Base-by-base conservation (phyloP, 768 basidiomycete genomes). In the Suillus variegatus region DNA sequence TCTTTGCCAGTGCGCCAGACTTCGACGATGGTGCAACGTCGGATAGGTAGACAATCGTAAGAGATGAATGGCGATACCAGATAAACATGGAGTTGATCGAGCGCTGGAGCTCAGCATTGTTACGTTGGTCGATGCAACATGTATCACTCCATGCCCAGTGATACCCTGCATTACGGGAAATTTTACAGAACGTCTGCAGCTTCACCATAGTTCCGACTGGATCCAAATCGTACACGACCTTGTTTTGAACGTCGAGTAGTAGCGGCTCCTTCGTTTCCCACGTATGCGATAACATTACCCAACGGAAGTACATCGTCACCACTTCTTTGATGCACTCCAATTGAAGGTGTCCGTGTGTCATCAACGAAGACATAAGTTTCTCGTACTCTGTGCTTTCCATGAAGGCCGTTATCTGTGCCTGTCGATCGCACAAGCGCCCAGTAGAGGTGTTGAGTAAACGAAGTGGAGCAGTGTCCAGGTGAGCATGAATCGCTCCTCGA, bases 31-130 rank as follows among this genome's bases (percentile, higher is more conserved):
- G n/a, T 6, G 35, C 10, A 22, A 57, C 55, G 7, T 57, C 55
- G 7, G 55, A 57, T n/a, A 57, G 36, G 36, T 57, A 57, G 9
- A 63, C 51, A 6, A 64, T 28, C 16, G 66, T 67, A 43, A 68
- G 36, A 12, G 60, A 18, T 20, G 67, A 61, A 18, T 68, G 35
- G 1, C 67, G 55, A 41, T 68, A 68, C 67, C 67, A 68, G 14
- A 32, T 18, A 32, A 68, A 68, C 67, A 67, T 68, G 12, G 67
- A 68, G 8, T 55, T 52, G 7, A 67, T 43, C 8, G 55, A 57
- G 38, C n/a, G 20, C 13, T 56, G 55, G 13, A 56, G 35, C 12
- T 57, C 55, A 14, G 13, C n/a, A n/a, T 14, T 57, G 14, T 57
- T 36, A n/a, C 7, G 22, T n/a, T 57, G 55, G n/a, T 57, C 36